Conservation (phyloP, 164 flowering plant species). For the Annona squamosa region DNA sequence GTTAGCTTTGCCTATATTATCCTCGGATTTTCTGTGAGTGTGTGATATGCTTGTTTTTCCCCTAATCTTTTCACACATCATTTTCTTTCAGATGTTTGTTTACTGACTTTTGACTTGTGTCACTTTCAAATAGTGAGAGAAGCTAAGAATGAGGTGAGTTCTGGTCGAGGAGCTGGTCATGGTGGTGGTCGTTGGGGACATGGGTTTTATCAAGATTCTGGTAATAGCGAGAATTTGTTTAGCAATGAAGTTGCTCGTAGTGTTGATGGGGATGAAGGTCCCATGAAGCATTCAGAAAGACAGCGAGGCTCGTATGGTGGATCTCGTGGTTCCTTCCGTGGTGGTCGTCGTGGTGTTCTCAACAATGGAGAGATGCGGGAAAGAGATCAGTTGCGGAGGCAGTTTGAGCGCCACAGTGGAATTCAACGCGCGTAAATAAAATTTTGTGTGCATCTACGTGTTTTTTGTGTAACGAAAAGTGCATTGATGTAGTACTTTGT, state of each 20-base stretch:
- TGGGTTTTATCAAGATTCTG: constrained; percentile 29
- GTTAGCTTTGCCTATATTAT: no score
- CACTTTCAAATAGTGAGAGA: constrained; percentile 42
- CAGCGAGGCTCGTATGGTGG: constrained; percentile 39
- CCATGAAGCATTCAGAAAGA: constrained; percentile 27
- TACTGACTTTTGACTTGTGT: not conserved
- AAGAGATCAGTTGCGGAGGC: constrained; percentile 44
- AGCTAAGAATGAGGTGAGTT: constrained; percentile 29
- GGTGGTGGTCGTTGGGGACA: constrained; percentile 35
- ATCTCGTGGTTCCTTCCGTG: constrained; percentile 45
- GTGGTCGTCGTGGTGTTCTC: constrained; percentile 53
- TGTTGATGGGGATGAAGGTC: constrained; percentile 33
- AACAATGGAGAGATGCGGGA: constrained; percentile 44
- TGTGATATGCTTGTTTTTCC: not conserved
- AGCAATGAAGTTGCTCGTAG: constrained; percentile 29
- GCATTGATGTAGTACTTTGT: not conserved
- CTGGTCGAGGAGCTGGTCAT: constrained; percentile 47
- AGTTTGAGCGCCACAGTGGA: constrained; percentile 59
- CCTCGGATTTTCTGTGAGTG: no score
- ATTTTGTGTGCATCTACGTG: constrained; percentile 3
- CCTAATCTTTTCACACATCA: not conserved
- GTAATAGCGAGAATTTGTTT: constrained; percentile 32
- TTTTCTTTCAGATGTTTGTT: not conserved
- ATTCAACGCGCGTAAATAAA: constrained; percentile 49
- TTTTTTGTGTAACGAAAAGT: not conserved